Evolutionary conservation across 208 protist genomes (phyloP), one percentile per base, ranked within the genome.

Genomic region (Acanthamoeba royreba): DNA sequence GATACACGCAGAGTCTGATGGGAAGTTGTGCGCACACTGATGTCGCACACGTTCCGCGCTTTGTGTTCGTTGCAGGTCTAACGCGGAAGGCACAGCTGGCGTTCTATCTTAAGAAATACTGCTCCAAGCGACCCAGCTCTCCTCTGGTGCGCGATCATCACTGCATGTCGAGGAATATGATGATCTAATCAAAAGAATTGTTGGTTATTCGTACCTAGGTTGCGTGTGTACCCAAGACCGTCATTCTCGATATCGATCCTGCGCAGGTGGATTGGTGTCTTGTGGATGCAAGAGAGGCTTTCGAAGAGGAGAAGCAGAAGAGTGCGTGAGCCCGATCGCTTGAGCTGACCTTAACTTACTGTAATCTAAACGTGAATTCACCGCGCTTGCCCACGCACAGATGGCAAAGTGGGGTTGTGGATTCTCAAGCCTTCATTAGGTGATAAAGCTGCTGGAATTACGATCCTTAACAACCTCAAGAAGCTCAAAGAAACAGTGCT

Each of bases 91-190:
- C 81, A 4, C 81, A 89, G 81, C 47, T 89, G 3, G 45, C 49
- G 4, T 66, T 55, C 81, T 89, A 69, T 19, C 49, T 66, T 31
- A 89, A 89, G 49, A 89, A 89, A 33, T 89, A 89, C 47, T 55
- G 49, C 47, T 43, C 25, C 81, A 89, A 89, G 81, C n/a, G 52
- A 45, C 81, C 81, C 49, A 42, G 17, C 2, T 69, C 49, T 25
- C 49, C 81, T 0, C 49, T 89, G 49, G 81, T 49, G 28, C 63
- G 49, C 19, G 9, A 25, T 55, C 49, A 25, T 55, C 49, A 25
- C 19, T 19, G 9, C 19, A 9, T 55, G 9, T 19, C 19, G 49
- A 9, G 49, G 19, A 25, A 55, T 55, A 25, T 9, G 49, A 19
- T 19, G 49, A 9, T 55, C 49, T 9, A 55, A 19, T 19, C 49